A percentile compares a stretch with the other conserved stretches of the same genome.
phyloP scores from a whole-genome alignment of 208 protist species.

The Naegleria fowleri region DNA sequence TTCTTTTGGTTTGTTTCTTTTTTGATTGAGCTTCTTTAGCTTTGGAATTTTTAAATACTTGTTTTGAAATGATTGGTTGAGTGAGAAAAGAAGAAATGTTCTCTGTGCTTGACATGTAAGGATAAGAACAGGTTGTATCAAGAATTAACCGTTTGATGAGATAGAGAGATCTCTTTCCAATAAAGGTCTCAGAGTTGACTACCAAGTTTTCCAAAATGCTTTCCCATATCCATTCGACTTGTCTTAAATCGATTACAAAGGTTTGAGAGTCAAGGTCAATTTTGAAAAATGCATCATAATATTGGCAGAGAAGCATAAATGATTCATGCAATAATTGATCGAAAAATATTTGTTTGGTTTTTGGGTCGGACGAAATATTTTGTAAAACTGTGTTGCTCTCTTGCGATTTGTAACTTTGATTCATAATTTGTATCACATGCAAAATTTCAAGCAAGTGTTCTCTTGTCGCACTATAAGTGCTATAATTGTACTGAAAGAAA shows the following conservation, averaged over 20 bases:
- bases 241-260: not conserved
- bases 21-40: not conserved
- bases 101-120: not conserved
- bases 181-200: not conserved
- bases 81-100: not conserved
- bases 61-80: not conserved
- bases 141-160: not conserved
- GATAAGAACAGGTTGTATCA: not conserved
- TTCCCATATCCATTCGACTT: not conserved
- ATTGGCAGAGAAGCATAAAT: not conserved
- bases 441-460: not conserved
- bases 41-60: not conserved
- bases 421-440: not conserved
- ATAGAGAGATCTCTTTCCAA: not conserved
- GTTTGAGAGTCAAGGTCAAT: not conserved
- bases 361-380: not conserved
- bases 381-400: not conserved
- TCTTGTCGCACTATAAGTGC: not conserved
- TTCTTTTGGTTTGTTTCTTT: not conserved
- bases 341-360: not conserved
- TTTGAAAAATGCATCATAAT: not conserved
- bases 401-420: not conserved
- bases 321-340: not conserved
- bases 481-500: not conserved
- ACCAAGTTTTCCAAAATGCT: not conserved